phyloP scores from a whole-genome alignment of 176 grass and related monocot species.

The Ananas comosus region DNA sequence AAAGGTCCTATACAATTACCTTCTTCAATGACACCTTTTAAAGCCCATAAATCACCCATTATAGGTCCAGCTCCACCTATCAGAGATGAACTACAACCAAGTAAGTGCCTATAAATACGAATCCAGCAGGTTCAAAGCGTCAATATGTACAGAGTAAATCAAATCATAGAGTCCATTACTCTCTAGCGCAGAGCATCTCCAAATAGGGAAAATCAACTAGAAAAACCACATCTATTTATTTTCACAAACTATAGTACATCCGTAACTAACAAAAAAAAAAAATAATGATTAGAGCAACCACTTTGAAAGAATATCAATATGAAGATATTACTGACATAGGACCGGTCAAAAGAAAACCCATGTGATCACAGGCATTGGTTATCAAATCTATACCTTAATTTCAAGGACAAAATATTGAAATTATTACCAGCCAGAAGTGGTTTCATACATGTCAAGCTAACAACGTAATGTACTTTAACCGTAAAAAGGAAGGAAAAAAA shows the following conservation, averaged over 20 bases:
- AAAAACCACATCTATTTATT: background rate
- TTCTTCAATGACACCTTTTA: constrained; percentile 94
- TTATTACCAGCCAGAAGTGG: background rate
- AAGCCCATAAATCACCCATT: constrained; percentile 97
- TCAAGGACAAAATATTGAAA: background rate
- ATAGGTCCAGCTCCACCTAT: constrained; percentile 80
- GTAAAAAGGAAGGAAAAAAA: background rate
- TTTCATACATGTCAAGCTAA: background rate
- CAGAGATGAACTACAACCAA: constrained; percentile 4
- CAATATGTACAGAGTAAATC: background rate
- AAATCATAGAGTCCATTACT: background rate
- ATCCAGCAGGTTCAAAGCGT: background rate
- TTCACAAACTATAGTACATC: background rate
- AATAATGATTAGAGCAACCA: background rate
- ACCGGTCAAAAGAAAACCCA: background rate
- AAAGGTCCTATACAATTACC: constrained; percentile 29
- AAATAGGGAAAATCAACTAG: background rate
- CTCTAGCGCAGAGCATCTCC: background rate
- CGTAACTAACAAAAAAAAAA: background rate
- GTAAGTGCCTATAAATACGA: constrained; percentile 2
- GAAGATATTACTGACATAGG: background rate
- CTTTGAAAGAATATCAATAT: background rate
- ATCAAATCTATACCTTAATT: background rate
- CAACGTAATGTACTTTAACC: background rate
- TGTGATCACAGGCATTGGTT: background rate